Evolutionary conservation across 805 yeast genomes (phyloP).

Genomic region (Hanseniaspora meyeri): DNA sequence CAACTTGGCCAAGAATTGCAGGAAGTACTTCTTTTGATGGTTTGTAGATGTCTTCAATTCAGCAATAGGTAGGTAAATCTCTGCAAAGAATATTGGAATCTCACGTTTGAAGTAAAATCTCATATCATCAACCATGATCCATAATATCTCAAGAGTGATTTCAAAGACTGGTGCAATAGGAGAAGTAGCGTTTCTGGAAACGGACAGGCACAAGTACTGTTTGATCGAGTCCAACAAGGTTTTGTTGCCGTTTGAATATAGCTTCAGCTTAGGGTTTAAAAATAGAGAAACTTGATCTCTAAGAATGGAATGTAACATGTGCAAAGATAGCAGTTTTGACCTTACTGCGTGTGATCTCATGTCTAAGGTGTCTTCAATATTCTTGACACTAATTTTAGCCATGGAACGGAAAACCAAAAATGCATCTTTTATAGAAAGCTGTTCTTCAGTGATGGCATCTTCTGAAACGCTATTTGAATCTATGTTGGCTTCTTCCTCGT

Average conservation of each 20-base stretch:
- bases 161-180: conserved; percentile 86
- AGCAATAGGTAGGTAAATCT: conserved; percentile 85
- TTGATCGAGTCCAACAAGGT: conserved; percentile 64
- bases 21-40: conserved; percentile 81
- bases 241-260: conserved; percentile 41
- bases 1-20: conserved; percentile 67
- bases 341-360: conserved; percentile 87
- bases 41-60: conserved; percentile 84
- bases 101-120: conserved; percentile 84
- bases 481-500: conserved; percentile 44
- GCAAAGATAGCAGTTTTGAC: conserved; percentile 78
- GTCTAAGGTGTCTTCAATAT: conserved; percentile 65
- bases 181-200: conserved; percentile 87
- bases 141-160: conserved; percentile 80
- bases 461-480: conserved; percentile 29
- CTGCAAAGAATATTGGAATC: conserved; percentile 84
- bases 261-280: conserved; percentile 42
- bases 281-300: conserved; percentile 78
- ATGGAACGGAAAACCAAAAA: conserved; percentile 85
- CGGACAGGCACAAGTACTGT: conserved; percentile 68
- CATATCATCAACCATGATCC: conserved; percentile 72
- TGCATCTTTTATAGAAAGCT: conserved; percentile 73
- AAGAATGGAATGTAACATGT: conserved; percentile 73
- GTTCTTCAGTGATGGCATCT: conserved; percentile 40
- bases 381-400: conserved; percentile 83